A percentile compares a stretch with the other conserved stretches of the same genome.
phyloP scores from a whole-genome alignment of 805 yeast species.

The Saccharomycopsis oosterbeekiorum region DNA sequence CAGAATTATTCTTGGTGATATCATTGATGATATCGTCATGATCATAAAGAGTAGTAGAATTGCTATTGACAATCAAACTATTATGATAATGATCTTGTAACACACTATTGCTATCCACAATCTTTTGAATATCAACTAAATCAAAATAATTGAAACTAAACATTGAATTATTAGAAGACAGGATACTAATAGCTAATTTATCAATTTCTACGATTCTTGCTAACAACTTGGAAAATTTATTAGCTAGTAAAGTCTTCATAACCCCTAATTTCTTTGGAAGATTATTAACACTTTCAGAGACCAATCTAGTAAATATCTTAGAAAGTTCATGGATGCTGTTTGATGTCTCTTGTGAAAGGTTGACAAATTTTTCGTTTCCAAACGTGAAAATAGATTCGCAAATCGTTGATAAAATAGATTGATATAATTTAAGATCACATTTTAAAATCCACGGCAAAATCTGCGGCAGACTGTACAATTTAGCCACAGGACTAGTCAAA shows the following conservation, averaged over 20 bases:
- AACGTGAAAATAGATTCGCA: conserved; percentile 38
- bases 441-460: conserved; percentile 52
- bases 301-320: conserved; percentile 35
- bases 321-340: conserved; percentile 40
- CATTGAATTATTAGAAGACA: background rate
- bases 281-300: conserved; percentile 31
- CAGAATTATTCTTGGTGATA: background rate
- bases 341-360: conserved; percentile 27
- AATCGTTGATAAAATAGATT: conserved; percentile 44
- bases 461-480: conserved; percentile 40
- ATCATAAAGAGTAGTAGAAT: background rate
- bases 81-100: background rate
- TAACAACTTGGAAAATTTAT: conserved; percentile 41
- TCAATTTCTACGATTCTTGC: conserved; percentile 42
- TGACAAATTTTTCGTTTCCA: background rate
- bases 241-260: conserved; percentile 46
- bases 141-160: background rate
- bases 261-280: conserved; percentile 41
- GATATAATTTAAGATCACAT: conserved; percentile 59
- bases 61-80: background rate
- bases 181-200: background rate
- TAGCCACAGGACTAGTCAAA: conserved; percentile 53
- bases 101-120: background rate
- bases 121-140: background rate
- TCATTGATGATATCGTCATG: background rate